Evolutionary conservation across 805 yeast genomes (phyloP).

Genomic region (Candida sanyiensis): DNA sequence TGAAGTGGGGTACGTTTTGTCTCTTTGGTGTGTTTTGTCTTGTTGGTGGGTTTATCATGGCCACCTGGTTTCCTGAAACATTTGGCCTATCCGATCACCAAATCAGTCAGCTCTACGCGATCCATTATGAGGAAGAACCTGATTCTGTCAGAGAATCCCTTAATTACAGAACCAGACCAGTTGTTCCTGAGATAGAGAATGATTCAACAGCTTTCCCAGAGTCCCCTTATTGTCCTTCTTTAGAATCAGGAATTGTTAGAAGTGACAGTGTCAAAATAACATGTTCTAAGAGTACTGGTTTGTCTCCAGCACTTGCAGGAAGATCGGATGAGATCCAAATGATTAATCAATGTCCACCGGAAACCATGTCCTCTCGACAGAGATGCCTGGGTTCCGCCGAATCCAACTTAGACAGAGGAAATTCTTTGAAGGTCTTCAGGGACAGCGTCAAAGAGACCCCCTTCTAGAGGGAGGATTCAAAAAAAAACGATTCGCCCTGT

Average conservation of each 20-base stretch:
- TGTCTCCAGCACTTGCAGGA: neutral
- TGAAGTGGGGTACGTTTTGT: slow-evolving; percentile 38
- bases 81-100: slow-evolving; percentile 25
- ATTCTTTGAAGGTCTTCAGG: neutral
- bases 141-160: too few relatives aligned
- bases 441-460: slow-evolving; percentile 5
- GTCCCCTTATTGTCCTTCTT: neutral
- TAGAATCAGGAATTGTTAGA: neutral
- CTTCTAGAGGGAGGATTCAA: slow-evolving; percentile 12
- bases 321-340: slow-evolving; percentile 1
- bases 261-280: too few relatives aligned
- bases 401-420: neutral
- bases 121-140: too few relatives aligned
- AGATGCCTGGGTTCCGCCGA: too few relatives aligned
- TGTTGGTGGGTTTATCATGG: slow-evolving; percentile 27
- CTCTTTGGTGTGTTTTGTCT: slow-evolving; percentile 33
- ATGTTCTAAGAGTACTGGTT: too few relatives aligned
- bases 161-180: neutral
- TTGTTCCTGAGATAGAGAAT: neutral
- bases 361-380: too few relatives aligned
- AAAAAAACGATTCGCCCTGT: too few relatives aligned
- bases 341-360: neutral
- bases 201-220: neutral
- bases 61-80: slow-evolving; percentile 41
- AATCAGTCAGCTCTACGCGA: slow-evolving; percentile 23